Evolutionary conservation across 768 basidiomycete genomes (phyloP).

Genomic region (Trametes gibbosa): DNA sequence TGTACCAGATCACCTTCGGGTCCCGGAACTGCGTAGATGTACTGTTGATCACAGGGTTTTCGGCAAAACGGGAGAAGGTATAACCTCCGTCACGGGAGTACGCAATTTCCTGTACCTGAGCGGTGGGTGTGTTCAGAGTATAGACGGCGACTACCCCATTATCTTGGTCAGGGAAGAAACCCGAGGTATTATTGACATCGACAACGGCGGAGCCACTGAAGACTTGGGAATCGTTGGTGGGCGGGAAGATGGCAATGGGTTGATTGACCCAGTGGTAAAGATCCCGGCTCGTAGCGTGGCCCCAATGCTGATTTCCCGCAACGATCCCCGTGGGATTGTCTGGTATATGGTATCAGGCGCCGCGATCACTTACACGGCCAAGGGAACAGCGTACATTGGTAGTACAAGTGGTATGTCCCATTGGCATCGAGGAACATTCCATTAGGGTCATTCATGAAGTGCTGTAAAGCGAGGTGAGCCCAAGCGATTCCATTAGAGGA

Average conservation of each 20-base stretch:
- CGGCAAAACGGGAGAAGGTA: slow-evolving; percentile 8
- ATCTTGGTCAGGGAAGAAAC: slow-evolving; percentile 14
- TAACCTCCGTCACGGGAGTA: slow-evolving; percentile 15
- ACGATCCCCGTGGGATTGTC: slow-evolving; percentile 7
- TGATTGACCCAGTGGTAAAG: slow-evolving; percentile 17
- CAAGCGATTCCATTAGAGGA: neutral
- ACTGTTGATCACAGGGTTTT: slow-evolving; percentile 15
- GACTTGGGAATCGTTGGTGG: slow-evolving; percentile 8
- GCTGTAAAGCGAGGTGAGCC: neutral
- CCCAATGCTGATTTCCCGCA: slow-evolving; percentile 14
- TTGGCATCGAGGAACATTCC: slow-evolving; percentile 6
- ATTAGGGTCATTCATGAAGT: slow-evolving; percentile 18
- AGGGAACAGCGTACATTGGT: slow-evolving; percentile 4
- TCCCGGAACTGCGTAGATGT: slow-evolving; percentile 12
- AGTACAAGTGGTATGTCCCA: slow-evolving; percentile 17
- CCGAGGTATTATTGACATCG: slow-evolving; percentile 17
- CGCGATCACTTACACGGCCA: too few relatives aligned
- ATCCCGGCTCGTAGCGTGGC: slow-evolving; percentile 13
- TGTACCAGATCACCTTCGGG: slow-evolving; percentile 18
- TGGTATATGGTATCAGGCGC: neutral
- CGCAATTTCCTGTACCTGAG: slow-evolving; percentile 13
- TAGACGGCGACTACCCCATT: slow-evolving; percentile 16
- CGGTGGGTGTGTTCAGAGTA: slow-evolving; percentile 12
- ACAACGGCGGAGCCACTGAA: slow-evolving; percentile 16
- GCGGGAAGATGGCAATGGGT: slow-evolving; percentile 13